Base-by-base conservation (phyloP, 2,329 filamentous ascomycete species). In the Thermothelomyces thermophilus region DNA sequence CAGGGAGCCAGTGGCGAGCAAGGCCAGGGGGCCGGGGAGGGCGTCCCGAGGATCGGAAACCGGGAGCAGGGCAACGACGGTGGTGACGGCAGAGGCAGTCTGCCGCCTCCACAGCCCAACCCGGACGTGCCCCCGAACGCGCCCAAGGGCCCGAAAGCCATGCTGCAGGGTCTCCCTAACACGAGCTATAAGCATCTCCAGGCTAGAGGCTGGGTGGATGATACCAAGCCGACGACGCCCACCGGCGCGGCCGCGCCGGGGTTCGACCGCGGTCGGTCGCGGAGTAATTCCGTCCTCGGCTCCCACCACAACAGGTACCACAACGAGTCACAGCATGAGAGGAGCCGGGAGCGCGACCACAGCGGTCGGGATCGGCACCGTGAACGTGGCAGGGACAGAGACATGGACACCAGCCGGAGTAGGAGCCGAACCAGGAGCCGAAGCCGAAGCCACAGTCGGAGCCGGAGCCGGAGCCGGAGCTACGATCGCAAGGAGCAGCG, bases 81-180 rank as follows among this genome's bases (percentile, higher is more conserved):
- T 33, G 50, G 43, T n/a, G 50, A 46, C 11, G 51, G 45, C 36
- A 42, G 19, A 16, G 48, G 35, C 31, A 28, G 30, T n/a, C 26
- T 5, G 13, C 51, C 7, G 13, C 51, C 44, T 5, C 54, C 51
- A n/a, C 50, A 46, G n/a, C 50, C 37, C 14, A 52, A 51, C 49
- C 66, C 66, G 19, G 70, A 70, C 56, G 70, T 75, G 45, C 81
- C 81, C 39, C 67, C 82, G 69, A 88, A 76, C 70, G 93, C 93
- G 24, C 93, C 93, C 24, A 95, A 86, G 48, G 93, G 90, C 9
- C 93, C 93, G 41, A 90, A 93, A 69, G 93, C 93, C 16, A 95
- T 97, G 88, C 80, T 91, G 56, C 86, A 93, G 68, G 89, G 90
- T 26, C 73, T 90, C 10, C 86, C 87, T 45, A 94, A 94, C 66